phyloP scores from a whole-genome alignment of 2,329 filamentous ascomycete genomes.

The Colletotrichum theobromicola region DNA sequence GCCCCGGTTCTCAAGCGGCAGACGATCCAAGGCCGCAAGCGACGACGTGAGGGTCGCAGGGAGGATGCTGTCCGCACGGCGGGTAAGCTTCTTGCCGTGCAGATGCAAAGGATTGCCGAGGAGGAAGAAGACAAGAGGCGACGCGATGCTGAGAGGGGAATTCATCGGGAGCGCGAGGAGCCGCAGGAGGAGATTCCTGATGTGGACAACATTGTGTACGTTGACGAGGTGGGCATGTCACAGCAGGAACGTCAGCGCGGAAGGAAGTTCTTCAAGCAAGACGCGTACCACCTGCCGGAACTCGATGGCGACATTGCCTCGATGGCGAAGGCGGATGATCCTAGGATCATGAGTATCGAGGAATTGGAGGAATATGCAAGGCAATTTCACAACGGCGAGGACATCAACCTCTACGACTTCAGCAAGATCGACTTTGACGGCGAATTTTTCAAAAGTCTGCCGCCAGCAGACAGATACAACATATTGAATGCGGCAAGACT shows the following conservation, averaged over 20 bases:
- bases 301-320: conserved; percentile 78
- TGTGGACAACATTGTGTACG: conserved; percentile 78
- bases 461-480: conserved; percentile 91
- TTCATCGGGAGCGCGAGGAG: conserved; percentile 47
- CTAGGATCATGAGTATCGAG: conserved; percentile 93
- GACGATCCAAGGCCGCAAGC: conserved; percentile 81
- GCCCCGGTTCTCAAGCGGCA: conserved; percentile 90
- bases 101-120: conserved; percentile 90
- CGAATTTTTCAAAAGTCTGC: conserved; percentile 91
- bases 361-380: conserved; percentile 93
- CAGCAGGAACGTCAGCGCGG: conserved; percentile 75
- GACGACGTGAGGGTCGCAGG: conserved; percentile 81
- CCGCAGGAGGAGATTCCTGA: conserved; percentile 73
- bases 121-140: conserved; percentile 77
- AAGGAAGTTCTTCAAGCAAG: conserved; percentile 86
- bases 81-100: conserved; percentile 87
- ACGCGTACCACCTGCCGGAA: conserved; percentile 94
- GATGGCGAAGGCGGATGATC: conserved; percentile 91
- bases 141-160: conserved; percentile 46
- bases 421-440: conserved; percentile 98
- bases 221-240: conserved; percentile 85
- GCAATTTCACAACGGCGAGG: conserved; percentile 91
- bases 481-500: conserved; percentile 94
- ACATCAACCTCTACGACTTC: conserved; percentile 92
- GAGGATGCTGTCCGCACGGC: conserved; percentile 95